Evolutionary conservation across 2,329 filamentous ascomycete species (phyloP).

Genomic region (Fonsecaea monophora): DNA sequence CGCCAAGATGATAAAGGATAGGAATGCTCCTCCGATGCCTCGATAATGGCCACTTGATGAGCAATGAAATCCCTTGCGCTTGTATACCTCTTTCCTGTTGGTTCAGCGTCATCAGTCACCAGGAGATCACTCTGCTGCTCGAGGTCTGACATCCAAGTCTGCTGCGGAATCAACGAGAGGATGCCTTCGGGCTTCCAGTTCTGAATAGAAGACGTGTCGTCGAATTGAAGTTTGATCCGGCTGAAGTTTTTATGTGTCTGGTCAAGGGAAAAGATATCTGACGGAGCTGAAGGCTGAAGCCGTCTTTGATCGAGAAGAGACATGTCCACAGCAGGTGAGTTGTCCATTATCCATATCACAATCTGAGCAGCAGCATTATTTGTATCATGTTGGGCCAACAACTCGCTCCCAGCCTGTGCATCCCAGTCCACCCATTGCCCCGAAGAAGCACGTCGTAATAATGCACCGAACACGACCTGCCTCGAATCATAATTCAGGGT

Average conservation of each 20-base stretch:
- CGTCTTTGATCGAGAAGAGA: neutral
- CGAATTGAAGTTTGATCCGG: conserved; percentile 6
- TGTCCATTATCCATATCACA: neutral
- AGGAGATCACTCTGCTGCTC: neutral
- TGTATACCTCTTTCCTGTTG: neutral
- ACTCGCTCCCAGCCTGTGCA: neutral
- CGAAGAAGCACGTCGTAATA: neutral
- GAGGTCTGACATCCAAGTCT: neutral
- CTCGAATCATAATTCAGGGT: neutral
- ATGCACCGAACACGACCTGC: neutral
- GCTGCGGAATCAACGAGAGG: neutral
- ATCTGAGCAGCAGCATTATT: conserved; percentile 1
- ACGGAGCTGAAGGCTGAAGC: neutral
- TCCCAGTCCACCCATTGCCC: neutral
- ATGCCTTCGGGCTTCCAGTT: neutral
- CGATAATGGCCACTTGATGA: conserved; percentile 2
- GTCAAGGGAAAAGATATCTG: neutral
- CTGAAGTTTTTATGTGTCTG: neutral
- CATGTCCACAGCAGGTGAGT: neutral
- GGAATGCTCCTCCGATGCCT: neutral
- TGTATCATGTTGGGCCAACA: neutral
- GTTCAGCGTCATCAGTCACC: neutral
- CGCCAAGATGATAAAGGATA: neutral
- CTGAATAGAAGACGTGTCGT: neutral
- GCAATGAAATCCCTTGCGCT: conserved; percentile 1